phyloP scores from a whole-genome alignment of 805 yeast genomes.

The Candida taoyuanica region DNA sequence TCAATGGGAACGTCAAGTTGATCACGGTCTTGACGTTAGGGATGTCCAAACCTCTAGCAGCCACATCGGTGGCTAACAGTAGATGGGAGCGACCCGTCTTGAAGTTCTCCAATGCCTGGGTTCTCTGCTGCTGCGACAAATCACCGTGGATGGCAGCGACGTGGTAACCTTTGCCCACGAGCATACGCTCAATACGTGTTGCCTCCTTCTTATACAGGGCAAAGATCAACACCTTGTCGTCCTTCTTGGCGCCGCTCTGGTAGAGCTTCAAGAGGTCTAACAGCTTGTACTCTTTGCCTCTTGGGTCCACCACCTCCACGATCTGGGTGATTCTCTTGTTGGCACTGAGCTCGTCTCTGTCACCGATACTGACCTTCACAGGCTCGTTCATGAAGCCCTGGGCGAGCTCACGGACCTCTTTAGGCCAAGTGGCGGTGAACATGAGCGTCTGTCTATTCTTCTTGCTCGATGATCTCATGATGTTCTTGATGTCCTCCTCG shows the following conservation, averaged over 20 bases:
- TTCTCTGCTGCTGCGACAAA: conserved; percentile 85
- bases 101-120: conserved; percentile 79
- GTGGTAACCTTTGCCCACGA: conserved; percentile 65
- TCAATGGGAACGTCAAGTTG: conserved; percentile 91
- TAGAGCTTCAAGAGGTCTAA: conserved; percentile 69
- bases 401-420: conserved; percentile 92
- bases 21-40: conserved; percentile 96
- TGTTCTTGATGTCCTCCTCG: conserved; percentile 89
- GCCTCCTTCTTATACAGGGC: conserved; percentile 98
- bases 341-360: conserved; percentile 90
- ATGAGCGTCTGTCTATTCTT: conserved; percentile 79
- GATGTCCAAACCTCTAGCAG: conserved; percentile 96
- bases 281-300: conserved; percentile 67
- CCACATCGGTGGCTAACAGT: conserved; percentile 95
- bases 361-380: conserved; percentile 89
- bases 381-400: conserved; percentile 76
- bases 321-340: conserved; percentile 90
- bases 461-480: conserved; percentile 57
- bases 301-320: conserved; percentile 86
- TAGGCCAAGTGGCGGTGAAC: conserved; percentile 99
- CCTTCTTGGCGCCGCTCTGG: conserved; percentile 56
- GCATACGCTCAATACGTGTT: conserved; percentile 73
- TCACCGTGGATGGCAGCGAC: conserved; percentile 98
- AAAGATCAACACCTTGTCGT: conserved; percentile 85
- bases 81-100: conserved; percentile 73